Evolutionary conservation across 208 protist species (phyloP), one percentile per base, ranked within the genome.

Genomic region (Acanthamoeba polyphaga): DNA sequence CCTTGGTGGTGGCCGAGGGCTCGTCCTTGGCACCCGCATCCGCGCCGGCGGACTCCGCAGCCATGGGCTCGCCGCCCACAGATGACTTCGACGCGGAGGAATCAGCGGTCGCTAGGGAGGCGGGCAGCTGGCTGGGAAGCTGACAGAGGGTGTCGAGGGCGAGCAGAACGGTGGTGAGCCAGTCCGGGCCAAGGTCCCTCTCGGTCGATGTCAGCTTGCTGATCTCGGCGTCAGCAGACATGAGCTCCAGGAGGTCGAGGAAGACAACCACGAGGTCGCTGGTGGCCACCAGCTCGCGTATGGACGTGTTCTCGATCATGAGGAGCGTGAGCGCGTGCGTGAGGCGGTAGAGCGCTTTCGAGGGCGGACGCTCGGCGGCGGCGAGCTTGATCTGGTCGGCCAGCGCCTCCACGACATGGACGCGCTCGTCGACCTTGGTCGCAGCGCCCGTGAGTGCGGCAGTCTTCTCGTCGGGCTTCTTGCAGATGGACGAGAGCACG

Each of bases 91-190:
- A 32, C 76, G 53, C 12, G 53, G 38, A 13, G 15, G 38, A 43
- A 38, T 7, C 66, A 13, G 68, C 29, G 22, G 68, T 12, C n/a
- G 29, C 15, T 34, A 80, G 38, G 6, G 32, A 17, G 32, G 49
- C 17, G 22, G 32, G 53, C 32, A 91, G n/a, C 34, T 70, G n/a
- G n/a, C 62, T 91, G 17, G 84, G 89, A 12, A 80, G 60, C 38
- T 93, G 89, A 51, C 89, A 93, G n/a, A 93, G 19, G n/a, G 89
- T 58, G 70, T 93, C 89, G 29, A 93, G 66, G 43, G 89, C 64
- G 32, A 93, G 68, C 5, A 93, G 51, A 4, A 93, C 70, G 22
- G 89, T 29, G 64, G 66, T 58, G n/a, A 93, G 46, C 89, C 89
- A 93, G 49, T 51, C 32, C 7, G 89, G 89, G 13, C 64, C 88